Percentiles rank a stretch among this genome's conserved stretches.
These are phyloP conservation scores for Taxawa tesnikishii DNA, from an alignment of 2,329 filamentous ascomycete species.

Conservation along the genomic window DNA sequence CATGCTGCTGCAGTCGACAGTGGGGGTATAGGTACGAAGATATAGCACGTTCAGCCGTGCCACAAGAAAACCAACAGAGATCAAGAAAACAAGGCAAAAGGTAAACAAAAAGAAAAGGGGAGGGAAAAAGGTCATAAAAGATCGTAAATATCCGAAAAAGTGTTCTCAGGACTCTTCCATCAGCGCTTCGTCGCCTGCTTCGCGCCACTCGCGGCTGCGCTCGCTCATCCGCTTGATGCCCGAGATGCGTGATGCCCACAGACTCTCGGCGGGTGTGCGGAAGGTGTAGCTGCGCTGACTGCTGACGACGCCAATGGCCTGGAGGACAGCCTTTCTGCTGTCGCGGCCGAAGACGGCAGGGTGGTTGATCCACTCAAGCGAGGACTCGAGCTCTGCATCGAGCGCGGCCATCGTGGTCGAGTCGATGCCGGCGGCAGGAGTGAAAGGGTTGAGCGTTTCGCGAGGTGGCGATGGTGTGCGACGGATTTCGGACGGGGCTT, in stretches of 20 bases:
- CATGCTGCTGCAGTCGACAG: no score
- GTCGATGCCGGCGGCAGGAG: constrained; percentile 65
- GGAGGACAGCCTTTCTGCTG: constrained; percentile 86
- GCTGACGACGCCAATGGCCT: constrained; percentile 92
- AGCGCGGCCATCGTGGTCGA: constrained; percentile 68
- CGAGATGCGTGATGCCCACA: constrained; percentile 74
- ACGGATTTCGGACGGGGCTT: constrained; percentile 10
- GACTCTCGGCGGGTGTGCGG: constrained; percentile 73
- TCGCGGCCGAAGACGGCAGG: constrained; percentile 90
- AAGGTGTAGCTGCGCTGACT: constrained; percentile 91
- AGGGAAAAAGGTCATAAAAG: no score
- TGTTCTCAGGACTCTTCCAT: no score
- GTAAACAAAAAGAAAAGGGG: no score
- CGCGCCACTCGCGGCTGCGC: constrained; percentile 81
- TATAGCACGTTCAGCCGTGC: no score
- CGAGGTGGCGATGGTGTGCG: constrained; percentile 28
- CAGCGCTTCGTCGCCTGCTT: constrained; percentile 56
- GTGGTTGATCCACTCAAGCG: constrained; percentile 94
- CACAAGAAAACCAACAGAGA: no score
- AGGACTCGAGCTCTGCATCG: constrained; percentile 80
- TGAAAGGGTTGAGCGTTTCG: constrained; percentile 35
- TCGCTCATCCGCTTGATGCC: constrained; percentile 76
- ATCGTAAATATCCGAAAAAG: no score
- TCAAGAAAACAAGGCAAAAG: no score
- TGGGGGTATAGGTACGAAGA: no score